phyloP scores from a whole-genome alignment of 768 basidiomycete genomes.

The Calocybe cyanea region DNA sequence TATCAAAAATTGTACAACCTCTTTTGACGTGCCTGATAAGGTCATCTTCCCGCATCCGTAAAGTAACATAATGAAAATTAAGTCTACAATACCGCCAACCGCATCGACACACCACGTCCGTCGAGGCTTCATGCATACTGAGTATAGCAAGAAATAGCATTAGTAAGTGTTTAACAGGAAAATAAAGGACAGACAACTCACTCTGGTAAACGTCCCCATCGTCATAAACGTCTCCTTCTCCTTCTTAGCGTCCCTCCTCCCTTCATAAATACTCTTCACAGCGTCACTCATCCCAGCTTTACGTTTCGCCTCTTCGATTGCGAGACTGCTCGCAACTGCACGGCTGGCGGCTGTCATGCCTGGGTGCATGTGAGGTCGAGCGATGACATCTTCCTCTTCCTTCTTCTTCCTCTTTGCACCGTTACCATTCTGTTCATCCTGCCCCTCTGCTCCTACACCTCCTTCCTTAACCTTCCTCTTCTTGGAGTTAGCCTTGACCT shows the following conservation, averaged over 20 bases:
- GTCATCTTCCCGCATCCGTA: no score
- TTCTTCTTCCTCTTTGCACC: no score
- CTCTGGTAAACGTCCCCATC: slow-evolving; percentile 87
- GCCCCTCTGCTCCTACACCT: slow-evolving; percentile 20
- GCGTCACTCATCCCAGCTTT: slow-evolving; percentile 84
- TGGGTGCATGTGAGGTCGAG: slow-evolving; percentile 45
- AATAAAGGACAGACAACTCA: slow-evolving; percentile 35
- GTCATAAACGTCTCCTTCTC: slow-evolving; percentile 90
- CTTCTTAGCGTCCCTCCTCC: slow-evolving; percentile 39
- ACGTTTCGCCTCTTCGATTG: slow-evolving; percentile 78
- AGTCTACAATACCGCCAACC: no score
- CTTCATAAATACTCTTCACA: slow-evolving; percentile 76
- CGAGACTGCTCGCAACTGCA: slow-evolving; percentile 68
- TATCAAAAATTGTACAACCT: no score
- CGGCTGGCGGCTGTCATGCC: slow-evolving; percentile 54
- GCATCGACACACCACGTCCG: no score
- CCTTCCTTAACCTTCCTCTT: slow-evolving; percentile 31
- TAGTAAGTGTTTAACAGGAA: not conserved
- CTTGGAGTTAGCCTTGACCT: slow-evolving; percentile 52
- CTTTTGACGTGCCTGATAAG: no score
- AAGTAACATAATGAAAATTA: no score
- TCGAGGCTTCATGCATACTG: slow-evolving; percentile 11
- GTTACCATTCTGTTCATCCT: no score
- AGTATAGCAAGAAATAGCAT: not conserved
- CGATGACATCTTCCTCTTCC: slow-evolving; percentile 11